These are phyloP conservation scores for Alternaria sp. DNA, from an alignment of 2,329 filamentous ascomycete species.

Conservation along the genomic window DNA sequence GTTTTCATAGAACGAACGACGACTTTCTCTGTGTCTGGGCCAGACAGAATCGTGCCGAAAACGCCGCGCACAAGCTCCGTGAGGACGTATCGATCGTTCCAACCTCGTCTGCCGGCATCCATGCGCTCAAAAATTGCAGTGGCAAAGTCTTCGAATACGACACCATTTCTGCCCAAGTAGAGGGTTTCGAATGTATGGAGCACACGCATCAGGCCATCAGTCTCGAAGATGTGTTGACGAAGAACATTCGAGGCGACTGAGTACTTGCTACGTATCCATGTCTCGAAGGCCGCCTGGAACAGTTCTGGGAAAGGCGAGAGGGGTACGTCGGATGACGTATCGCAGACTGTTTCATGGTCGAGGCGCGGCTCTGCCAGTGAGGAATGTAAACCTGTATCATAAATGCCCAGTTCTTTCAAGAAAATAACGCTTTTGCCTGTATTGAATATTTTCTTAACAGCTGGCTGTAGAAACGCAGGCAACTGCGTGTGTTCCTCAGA, in stretches of 20 bases:
- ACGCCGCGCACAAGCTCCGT: conserved; percentile 79
- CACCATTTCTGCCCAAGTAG: conserved; percentile 79
- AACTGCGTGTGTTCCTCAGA: conserved; percentile 67
- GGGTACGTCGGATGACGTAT: conserved; percentile 47
- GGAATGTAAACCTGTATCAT: conserved; percentile 36
- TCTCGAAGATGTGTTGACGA: conserved; percentile 69
- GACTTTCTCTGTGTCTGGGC: conserved; percentile 67
- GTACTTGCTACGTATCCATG: conserved; percentile 79
- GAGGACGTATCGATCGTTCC: conserved; percentile 82
- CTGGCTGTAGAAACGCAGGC: conserved; percentile 75
- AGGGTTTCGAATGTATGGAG: conserved; percentile 72
- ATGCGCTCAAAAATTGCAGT: conserved; percentile 76
- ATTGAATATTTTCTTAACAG: conserved; percentile 76
- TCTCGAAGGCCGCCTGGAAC: conserved; percentile 72
- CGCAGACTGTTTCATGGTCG: conserved; percentile 65
- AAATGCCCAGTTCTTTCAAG: conserved; percentile 71
- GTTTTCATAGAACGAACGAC: conserved; percentile 61
- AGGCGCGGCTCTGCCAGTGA: conserved; percentile 47
- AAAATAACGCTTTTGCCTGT: conserved; percentile 89
- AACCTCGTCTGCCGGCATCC: conserved; percentile 64
- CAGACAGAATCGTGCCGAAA: conserved; percentile 59
- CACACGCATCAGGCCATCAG: conserved; percentile 70
- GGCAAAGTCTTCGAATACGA: conserved; percentile 69
- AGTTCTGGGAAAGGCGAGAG: conserved; percentile 76
- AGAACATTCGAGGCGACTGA: conserved; percentile 71